Base-by-base conservation (phyloP, 73 alveolate genomes). In the Blepharisma stoltei region DNA sequence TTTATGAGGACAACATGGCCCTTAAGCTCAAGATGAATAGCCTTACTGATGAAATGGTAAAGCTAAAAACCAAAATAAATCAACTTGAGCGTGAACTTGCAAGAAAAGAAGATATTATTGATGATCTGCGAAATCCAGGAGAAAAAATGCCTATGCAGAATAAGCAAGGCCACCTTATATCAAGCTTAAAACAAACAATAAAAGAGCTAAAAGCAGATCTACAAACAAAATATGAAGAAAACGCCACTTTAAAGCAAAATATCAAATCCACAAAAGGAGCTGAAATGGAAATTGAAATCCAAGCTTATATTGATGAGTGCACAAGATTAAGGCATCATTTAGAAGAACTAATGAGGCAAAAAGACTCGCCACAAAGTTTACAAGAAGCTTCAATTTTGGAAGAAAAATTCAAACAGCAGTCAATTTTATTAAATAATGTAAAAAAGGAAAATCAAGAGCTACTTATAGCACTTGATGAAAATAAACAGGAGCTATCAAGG, bases 291-390 rank as follows among this genome's bases (percentile, higher is more conserved):
- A 78, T 66, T 4, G 95, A 88, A 77, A 53, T 81, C 55, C 68
- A 79, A 49, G 43, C 76, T 67, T 88, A 84, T 53, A 43, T 82
- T 5, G 95, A 84, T 41, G 95, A 88, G 76, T 88, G 95, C 67
- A 54, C 83, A 0, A 71, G 95, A 55, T 81, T 88, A 14, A 80
- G 91, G 54, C 83, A 65, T 23, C 48, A 52, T 46, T 60, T 77
- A 8, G 89, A 85, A 69, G 92, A 84, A 43, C 81, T 14, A 8
- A 14, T 60, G 23, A 14, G 46, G 2, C 73, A 14, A 18, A 60
- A 60, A 8, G 21, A 50, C 4, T 14, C 65, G n/a, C 65, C 65
- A 14, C 65, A 11, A 14, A 50, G n/a, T 11, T 14, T 11, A 2
- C 65, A 50, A 4, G 41, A 32, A 3, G 41, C 41, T 32, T 11